Base-by-base conservation (phyloP, 345 rosid species). In the Hibiscus syriacus region DNA sequence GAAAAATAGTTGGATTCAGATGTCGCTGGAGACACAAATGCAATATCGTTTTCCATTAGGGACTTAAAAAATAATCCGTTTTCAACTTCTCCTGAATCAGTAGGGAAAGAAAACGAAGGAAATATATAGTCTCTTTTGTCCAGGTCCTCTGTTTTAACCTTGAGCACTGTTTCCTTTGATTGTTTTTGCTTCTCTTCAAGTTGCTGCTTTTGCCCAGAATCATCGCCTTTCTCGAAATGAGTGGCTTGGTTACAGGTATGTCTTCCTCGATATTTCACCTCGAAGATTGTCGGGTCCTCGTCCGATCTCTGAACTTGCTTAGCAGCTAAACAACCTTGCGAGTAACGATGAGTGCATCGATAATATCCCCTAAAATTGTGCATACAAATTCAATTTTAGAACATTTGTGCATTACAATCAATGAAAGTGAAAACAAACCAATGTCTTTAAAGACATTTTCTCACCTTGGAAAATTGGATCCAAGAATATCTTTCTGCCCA, bases 401-500 rank as follows among this genome's bases (percentile, higher is more conserved):
- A 41, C 38, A 34, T n/a, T n/a, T n/a, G n/a, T n/a, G n/a, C n/a
- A n/a, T n/a, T n/a, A n/a, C n/a, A n/a, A n/a, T n/a, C n/a, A n/a
- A n/a, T n/a, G n/a, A n/a, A n/a, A n/a, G n/a, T n/a, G n/a, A n/a
- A n/a, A n/a, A n/a, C n/a, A n/a, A n/a, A n/a, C n/a, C n/a, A n/a
- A n/a, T n/a, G n/a, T n/a, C 38, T 34, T 34, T 34, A 34, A 6
- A 34, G 38, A 48, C 56, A 20, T 52, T 27, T 46, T 19, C 75
- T 41, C 53, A 93, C 98, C 97, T 89, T 0, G 97, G 98, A 70
- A 67, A 77, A 1, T 57, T 85, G 52, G 92, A 78, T 70, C 96
- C 98, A 32, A 84, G 92, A 66, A 93, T 93, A 62, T 78, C 86
- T 60, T 93, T 93, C 61, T 93, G 98, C 10, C 98, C 98, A 54